Evolutionary conservation across 2,329 filamentous ascomycete genomes (phyloP).

Genomic region (Thielaviopsis cerberus): DNA sequence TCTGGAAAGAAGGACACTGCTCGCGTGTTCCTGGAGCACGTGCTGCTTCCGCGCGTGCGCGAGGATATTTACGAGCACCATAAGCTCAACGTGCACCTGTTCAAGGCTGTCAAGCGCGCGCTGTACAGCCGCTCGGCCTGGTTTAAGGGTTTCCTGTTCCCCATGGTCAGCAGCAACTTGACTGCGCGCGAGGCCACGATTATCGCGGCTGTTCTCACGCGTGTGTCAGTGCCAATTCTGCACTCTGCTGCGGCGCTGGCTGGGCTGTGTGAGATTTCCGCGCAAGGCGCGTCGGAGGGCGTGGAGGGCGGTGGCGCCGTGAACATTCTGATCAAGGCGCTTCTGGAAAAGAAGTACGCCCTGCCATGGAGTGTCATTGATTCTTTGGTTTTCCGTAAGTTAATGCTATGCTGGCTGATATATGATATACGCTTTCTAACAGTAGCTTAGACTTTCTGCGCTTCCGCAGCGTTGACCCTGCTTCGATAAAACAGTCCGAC

Average conservation of each 20-base stretch:
- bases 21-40: conserved; percentile 69
- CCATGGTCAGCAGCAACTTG: conserved; percentile 68
- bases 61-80: conserved; percentile 87
- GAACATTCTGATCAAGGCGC: conserved; percentile 83
- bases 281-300: conserved; percentile 66
- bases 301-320: conserved; percentile 78
- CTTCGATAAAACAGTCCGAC: conserved; percentile 31
- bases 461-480: conserved; percentile 54
- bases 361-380: conserved; percentile 90
- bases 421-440: neutral
- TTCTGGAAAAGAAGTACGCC: conserved; percentile 94
- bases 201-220: conserved; percentile 64
- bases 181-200: conserved; percentile 85
- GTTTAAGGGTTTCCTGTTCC: conserved; percentile 92
- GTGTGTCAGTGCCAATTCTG: conserved; percentile 74
- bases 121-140: conserved; percentile 90
- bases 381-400: conserved; percentile 55
- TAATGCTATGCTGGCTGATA: neutral
- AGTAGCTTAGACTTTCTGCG: conserved; percentile 57
- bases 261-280: conserved; percentile 81
- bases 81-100: conserved; percentile 88
- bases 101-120: conserved; percentile 80
- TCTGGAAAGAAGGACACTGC: conserved; percentile 63
- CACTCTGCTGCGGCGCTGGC: conserved; percentile 86
- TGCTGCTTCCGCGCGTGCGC: conserved; percentile 77